Conservation (phyloP, 306 rosid species). For the Acmispon strigosus region DNA sequence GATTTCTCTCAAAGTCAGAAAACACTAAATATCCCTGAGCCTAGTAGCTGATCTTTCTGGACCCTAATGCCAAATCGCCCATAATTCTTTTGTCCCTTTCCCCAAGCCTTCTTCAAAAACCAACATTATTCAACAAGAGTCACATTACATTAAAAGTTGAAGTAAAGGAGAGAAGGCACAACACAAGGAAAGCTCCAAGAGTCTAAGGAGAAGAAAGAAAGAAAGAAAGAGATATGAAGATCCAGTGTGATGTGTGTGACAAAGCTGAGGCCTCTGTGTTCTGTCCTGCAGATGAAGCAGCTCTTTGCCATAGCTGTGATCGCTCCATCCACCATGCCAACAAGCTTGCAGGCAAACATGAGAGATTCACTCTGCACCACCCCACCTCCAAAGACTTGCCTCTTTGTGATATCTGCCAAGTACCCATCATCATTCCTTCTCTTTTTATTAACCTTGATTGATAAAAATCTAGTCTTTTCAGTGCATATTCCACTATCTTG, state of each 20-base stretch:
- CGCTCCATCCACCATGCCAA: slow-evolving; percentile 72
- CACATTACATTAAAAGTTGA: not conserved
- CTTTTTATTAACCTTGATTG: too few species aligned
- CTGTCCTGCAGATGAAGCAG: slow-evolving; percentile 92
- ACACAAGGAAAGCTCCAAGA: not conserved
- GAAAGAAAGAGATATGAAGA: slow-evolving; percentile 65
- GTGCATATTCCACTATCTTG: too few species aligned
- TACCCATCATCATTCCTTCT: not conserved
- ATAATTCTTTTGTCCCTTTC: slow-evolving; percentile 38
- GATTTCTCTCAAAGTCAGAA: slow-evolving; percentile 29
- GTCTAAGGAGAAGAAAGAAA: too few species aligned
- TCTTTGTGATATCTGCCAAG: slow-evolving; percentile 83
- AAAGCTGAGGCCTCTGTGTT: slow-evolving; percentile 54
- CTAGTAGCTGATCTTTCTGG: slow-evolving; percentile 35
- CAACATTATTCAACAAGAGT: not conserved
- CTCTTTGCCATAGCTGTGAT: slow-evolving; percentile 71
- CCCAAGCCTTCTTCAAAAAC: not conserved
- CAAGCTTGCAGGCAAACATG: slow-evolving; percentile 69
- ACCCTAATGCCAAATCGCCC: slow-evolving; percentile 48
- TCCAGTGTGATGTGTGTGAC: slow-evolving; percentile 72
- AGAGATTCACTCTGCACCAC: slow-evolving; percentile 52
- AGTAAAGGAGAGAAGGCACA: not conserved
- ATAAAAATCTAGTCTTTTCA: not conserved
- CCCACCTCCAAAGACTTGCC: slow-evolving; percentile 46
- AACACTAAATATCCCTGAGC: slow-evolving; percentile 15